These are phyloP conservation scores for Agastache rugosa DNA, from an alignment of 257 asterid species.

Conservation along the genomic window DNA sequence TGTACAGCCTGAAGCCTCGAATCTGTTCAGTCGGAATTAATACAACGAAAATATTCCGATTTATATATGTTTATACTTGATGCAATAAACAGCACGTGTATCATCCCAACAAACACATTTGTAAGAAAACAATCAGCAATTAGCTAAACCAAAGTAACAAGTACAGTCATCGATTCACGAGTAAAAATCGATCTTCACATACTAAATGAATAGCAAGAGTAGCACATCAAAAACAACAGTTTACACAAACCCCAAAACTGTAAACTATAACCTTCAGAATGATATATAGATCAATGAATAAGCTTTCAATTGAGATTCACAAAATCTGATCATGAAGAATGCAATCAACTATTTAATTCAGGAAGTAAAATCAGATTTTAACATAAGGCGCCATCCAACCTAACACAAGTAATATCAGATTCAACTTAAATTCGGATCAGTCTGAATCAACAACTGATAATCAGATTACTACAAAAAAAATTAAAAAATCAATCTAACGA, in stretches of 20 bases:
- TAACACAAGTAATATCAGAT: slow-evolving; percentile 1
- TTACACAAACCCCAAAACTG: neutral
- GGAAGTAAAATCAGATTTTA: slow-evolving; percentile 5
- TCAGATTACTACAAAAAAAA: neutral
- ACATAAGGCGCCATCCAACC: slow-evolving; percentile 1
- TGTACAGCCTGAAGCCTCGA: slow-evolving; percentile 38
- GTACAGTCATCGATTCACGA: slow-evolving; percentile 18
- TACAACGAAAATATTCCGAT: neutral
- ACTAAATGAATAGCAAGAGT: slow-evolving; percentile 2
- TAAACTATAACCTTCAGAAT: neutral
- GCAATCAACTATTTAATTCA: neutral
- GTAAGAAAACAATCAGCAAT: neutral
- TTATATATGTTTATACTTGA: neutral
- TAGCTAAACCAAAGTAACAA: slow-evolving; percentile 15
- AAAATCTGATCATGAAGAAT: neutral
- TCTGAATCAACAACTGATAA: slow-evolving; percentile 1
- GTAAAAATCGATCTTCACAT: slow-evolving; percentile 6
- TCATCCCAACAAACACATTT: slow-evolving; percentile 4
- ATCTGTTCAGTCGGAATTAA: slow-evolving; percentile 24
- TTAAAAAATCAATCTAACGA: neutral
- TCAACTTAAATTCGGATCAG: slow-evolving; percentile 12
- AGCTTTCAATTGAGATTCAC: neutral
- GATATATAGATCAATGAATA: neutral
- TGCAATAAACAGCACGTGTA: neutral
- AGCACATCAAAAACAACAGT: neutral